phyloP scores from a whole-genome alignment of 306 rosid genomes.

The Trifolium pratense region DNA sequence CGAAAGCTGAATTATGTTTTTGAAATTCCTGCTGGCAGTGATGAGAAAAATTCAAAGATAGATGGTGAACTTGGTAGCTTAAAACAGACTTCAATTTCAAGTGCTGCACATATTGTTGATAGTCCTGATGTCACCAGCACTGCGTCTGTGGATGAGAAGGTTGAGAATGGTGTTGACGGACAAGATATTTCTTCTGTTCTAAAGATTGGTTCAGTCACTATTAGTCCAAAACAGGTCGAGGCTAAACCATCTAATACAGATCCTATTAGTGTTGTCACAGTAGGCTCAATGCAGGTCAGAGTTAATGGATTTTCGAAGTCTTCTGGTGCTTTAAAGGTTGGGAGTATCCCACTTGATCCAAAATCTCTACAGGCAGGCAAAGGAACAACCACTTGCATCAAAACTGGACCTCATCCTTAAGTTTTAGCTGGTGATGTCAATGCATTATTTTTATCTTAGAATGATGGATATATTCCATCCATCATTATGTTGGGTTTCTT shows the following conservation, averaged over 20 bases:
- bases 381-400: slow-evolving; percentile 44
- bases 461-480: neutral
- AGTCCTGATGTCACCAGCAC: slow-evolving; percentile 34
- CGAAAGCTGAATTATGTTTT: slow-evolving; percentile 60
- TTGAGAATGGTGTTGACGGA: slow-evolving; percentile 42
- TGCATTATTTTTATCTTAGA: slow-evolving; percentile 18
- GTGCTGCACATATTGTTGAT: slow-evolving; percentile 44
- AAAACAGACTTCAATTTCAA: slow-evolving; percentile 41
- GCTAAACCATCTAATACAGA: slow-evolving; percentile 45
- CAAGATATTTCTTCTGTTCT: slow-evolving; percentile 55
- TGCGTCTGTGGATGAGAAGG: slow-evolving; percentile 39
- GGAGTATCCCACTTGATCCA: slow-evolving; percentile 78
- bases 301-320: slow-evolving; percentile 64
- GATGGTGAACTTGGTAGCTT: slow-evolving; percentile 41
- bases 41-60: slow-evolving; percentile 46
- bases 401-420: slow-evolving; percentile 47
- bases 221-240: slow-evolving; percentile 56
- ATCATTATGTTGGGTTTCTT: neutral
- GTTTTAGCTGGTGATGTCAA: slow-evolving; percentile 18
- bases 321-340: slow-evolving; percentile 66
- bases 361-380: slow-evolving; percentile 54
- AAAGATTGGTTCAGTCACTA: slow-evolving; percentile 71
- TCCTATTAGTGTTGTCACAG: slow-evolving; percentile 60
- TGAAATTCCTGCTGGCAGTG: slow-evolving; percentile 53
- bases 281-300: slow-evolving; percentile 75